A percentile compares a stretch with the other conserved stretches of the same genome.
Conservation (phyloP, 306 rosid genomes). For the Medicago arabica region DNA sequence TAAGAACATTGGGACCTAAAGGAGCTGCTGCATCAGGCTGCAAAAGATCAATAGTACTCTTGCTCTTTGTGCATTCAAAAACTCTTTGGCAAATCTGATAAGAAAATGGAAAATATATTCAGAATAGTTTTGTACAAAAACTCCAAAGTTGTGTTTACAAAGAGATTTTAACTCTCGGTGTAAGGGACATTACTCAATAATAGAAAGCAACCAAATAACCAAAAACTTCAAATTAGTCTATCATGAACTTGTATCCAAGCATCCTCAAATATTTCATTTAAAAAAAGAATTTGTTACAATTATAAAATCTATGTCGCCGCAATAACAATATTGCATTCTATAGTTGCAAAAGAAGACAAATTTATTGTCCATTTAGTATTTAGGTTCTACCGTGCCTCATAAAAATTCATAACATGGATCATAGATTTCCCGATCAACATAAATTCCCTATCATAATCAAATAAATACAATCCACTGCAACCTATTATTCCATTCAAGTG, state of each 20-base stretch:
- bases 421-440: neutral
- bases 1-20: slow-evolving; percentile 42
- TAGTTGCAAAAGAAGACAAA: neutral
- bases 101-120: slow-evolving; percentile 40
- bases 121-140: slow-evolving; percentile 13
- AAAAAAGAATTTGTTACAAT: too few species aligned
- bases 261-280: neutral
- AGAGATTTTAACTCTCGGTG: neutral
- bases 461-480: neutral
- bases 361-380: neutral
- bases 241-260: slow-evolving; percentile 9
- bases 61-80: slow-evolving; percentile 67
- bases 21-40: slow-evolving; percentile 50
- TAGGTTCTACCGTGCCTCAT: neutral
- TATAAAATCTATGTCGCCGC: neutral
- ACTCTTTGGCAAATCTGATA: slow-evolving; percentile 88
- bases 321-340: neutral
- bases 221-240: neutral
- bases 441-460: neutral
- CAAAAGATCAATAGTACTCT: slow-evolving; percentile 46
- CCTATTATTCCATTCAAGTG: slow-evolving; percentile 19
- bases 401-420: neutral
- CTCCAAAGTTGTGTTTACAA: slow-evolving; percentile 4
- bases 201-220: neutral
- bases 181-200: neutral